Evolutionary conservation across 2,329 filamentous ascomycete species (phyloP).

Genomic region (Cladophialophora bantiana): DNA sequence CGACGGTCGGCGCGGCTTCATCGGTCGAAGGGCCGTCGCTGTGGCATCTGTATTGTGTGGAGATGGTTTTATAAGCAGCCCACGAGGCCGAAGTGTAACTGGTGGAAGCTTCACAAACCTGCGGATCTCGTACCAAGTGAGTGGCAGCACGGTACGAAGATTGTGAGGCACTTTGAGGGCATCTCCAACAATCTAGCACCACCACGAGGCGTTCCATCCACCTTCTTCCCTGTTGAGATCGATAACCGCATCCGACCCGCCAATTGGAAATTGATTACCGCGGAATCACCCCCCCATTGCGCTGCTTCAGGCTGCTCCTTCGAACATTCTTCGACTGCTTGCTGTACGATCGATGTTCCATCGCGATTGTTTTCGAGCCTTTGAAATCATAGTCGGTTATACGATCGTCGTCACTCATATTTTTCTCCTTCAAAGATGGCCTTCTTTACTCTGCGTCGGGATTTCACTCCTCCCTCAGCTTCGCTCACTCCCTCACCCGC

Average conservation of each 20-base stretch:
- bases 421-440: slow-evolving; percentile 7
- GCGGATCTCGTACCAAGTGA: background rate
- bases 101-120: background rate
- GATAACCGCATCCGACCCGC: background rate
- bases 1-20: background rate
- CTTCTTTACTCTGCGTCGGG: background rate
- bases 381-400: slow-evolving; percentile 17
- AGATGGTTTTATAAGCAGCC: background rate
- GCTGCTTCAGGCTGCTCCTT: background rate
- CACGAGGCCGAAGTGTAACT: background rate
- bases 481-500: background rate
- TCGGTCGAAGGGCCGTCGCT: background rate
- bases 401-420: slow-evolving; percentile 1
- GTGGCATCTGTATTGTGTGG: background rate
- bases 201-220: background rate
- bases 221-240: background rate
- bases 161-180: background rate
- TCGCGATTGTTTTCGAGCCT: background rate
- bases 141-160: background rate
- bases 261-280: background rate
- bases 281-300: background rate
- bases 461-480: background rate
- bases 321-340: background rate
- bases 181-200: too few species aligned
- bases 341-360: slow-evolving; percentile 3